These are phyloP conservation scores for Neofusicoccum cordaticola DNA, from an alignment of 2,329 filamentous ascomycete genomes.

Conservation along the genomic window DNA sequence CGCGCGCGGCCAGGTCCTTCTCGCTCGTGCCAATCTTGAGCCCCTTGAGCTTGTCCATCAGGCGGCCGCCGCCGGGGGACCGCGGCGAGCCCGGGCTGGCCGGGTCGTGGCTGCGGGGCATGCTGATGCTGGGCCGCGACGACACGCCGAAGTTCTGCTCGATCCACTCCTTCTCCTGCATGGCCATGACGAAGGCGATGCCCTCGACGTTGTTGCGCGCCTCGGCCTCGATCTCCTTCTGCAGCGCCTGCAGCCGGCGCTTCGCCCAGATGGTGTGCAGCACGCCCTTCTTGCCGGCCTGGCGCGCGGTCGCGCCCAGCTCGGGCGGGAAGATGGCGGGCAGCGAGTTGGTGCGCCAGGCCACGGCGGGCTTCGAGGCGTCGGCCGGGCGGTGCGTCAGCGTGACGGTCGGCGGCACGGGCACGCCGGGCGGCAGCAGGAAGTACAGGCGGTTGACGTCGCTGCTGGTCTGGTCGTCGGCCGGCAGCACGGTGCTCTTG, in stretches of 20 bases:
- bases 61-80: conserved; percentile 62
- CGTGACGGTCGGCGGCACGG: conserved; percentile 69
- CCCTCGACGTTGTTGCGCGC: conserved; percentile 73
- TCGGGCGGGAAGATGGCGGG: conserved; percentile 83
- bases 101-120: conserved; percentile 32
- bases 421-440: conserved; percentile 68
- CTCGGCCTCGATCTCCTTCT: conserved; percentile 74
- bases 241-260: conserved; percentile 70
- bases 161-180: conserved; percentile 83
- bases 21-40: conserved; percentile 74
- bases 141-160: conserved; percentile 71
- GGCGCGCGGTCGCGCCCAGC: conserved; percentile 63
- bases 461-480: conserved; percentile 54
- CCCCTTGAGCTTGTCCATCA: conserved; percentile 77
- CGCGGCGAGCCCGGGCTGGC: conserved; percentile 59
- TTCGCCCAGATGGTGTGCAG: conserved; percentile 90
- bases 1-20: conserved; percentile 56
- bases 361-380: conserved; percentile 42
- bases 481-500: conserved; percentile 68
- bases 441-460: conserved; percentile 70
- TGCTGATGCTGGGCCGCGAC: conserved; percentile 40
- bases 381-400: conserved; percentile 54
- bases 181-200: conserved; percentile 77
- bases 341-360: conserved; percentile 70
- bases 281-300: conserved; percentile 73